These are phyloP conservation scores for Ocimum tenuiflorum DNA, from an alignment of 257 asterid species.

Conservation along the genomic window DNA sequence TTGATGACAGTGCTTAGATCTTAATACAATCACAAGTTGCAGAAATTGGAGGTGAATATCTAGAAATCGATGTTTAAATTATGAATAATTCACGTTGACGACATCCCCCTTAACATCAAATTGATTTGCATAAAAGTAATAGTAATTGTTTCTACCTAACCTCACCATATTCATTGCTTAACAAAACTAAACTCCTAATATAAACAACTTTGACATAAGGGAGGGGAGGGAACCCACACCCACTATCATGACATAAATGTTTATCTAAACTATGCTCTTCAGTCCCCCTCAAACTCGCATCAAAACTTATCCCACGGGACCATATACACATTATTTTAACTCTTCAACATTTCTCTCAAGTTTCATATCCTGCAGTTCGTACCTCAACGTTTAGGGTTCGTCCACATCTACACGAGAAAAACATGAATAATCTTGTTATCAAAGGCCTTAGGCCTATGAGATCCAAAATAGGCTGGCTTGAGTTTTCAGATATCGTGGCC, in stretches of 20 bases:
- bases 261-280: slow-evolving; percentile 15
- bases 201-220: background rate
- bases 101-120: too few species aligned
- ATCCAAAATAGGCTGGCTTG: slow-evolving; percentile 5
- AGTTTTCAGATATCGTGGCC: slow-evolving; percentile 42
- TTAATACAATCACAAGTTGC: too few species aligned
- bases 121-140: too few species aligned
- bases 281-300: slow-evolving; percentile 13
- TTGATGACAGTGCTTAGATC: too few species aligned
- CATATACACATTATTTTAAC: background rate
- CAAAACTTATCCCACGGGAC: background rate
- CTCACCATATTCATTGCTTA: background rate
- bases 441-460: background rate
- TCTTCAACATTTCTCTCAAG: too few species aligned
- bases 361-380: too few species aligned
- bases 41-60: too few species aligned
- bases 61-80: too few species aligned
- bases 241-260: slow-evolving; percentile 5
- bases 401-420: too few species aligned
- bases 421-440: background rate
- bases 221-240: background rate
- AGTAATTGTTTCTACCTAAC: background rate
- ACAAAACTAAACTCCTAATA: background rate
- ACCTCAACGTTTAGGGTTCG: background rate
- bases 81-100: too few species aligned